These are phyloP conservation scores for Phytophthora megakarya DNA, from an alignment of 352 stramenopile species.

Conservation along the genomic window DNA sequence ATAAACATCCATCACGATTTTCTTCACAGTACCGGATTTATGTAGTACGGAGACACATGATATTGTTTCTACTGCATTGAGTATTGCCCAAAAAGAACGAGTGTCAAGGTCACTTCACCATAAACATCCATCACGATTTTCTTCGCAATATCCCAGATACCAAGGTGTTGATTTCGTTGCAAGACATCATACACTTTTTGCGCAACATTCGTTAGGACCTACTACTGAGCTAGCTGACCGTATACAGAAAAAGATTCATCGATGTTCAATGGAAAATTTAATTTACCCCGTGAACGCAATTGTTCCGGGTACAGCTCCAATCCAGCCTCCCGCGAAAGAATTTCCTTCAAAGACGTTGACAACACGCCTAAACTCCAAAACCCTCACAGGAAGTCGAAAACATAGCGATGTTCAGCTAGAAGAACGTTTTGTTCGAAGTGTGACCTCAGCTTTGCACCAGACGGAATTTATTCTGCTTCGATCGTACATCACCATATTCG, in stretches of 20 bases:
- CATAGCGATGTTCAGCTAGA: background rate
- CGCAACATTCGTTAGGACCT: background rate
- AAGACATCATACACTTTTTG: background rate
- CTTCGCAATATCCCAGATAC: slow-evolving; percentile 30
- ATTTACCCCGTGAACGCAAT: background rate
- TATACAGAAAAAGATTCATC: background rate
- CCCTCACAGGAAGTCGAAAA: background rate
- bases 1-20: slow-evolving; percentile 10
- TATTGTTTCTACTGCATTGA: background rate
- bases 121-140: slow-evolving; percentile 11
- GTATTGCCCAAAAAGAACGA: background rate
- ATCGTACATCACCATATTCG: slow-evolving; percentile 32
- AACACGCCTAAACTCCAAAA: background rate
- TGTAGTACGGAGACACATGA: background rate
- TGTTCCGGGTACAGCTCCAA: background rate
- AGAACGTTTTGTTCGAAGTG: slow-evolving; percentile 20
- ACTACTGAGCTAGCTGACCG: background rate
- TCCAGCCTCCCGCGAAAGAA: no score
- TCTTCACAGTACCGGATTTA: slow-evolving; percentile 18
- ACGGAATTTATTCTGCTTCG: slow-evolving; percentile 34
- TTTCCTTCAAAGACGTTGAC: background rate
- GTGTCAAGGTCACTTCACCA: slow-evolving; percentile 17
- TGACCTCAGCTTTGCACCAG: slow-evolving; percentile 21
- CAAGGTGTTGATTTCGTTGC: slow-evolving; percentile 7
- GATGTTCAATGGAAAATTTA: background rate